Conservation (phyloP, 345 rosid genomes). For the Reutealis trisperma region DNA sequence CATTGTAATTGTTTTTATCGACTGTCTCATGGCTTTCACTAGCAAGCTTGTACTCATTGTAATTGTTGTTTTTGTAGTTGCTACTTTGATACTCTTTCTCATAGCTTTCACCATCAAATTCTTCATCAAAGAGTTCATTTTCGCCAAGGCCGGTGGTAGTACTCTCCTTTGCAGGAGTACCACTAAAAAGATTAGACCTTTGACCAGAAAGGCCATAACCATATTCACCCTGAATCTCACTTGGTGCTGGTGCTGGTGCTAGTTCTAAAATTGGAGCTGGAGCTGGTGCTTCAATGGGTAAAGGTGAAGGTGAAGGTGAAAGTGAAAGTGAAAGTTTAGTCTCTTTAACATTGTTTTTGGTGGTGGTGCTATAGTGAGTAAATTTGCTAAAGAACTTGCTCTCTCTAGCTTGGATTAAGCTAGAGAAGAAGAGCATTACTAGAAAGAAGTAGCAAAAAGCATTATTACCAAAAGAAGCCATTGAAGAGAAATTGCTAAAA, state of each 20-base stretch:
- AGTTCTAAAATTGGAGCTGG: background rate
- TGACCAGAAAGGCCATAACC: constrained; percentile 51
- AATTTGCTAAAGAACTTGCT: constrained; percentile 65
- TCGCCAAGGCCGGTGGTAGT: background rate
- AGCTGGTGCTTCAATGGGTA: background rate
- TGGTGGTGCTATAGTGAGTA: constrained; percentile 31
- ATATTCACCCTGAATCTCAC: constrained; percentile 16
- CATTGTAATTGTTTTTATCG: constrained; percentile 9
- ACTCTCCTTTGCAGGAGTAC: constrained; percentile 37
- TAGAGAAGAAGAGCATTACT: constrained; percentile 21
- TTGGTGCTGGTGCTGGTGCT: no score
- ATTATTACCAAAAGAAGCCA: constrained; percentile 41
- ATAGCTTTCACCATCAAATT: constrained; percentile 37
- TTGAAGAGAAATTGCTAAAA: background rate
- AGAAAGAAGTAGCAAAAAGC: constrained; percentile 26
- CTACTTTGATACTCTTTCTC: constrained; percentile 17
- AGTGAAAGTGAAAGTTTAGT: background rate
- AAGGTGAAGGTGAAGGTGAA: constrained; percentile 19
- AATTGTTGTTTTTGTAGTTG: constrained; percentile 4
- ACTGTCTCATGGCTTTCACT: constrained; percentile 7
- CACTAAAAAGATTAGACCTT: constrained; percentile 34
- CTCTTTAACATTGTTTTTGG: background rate
- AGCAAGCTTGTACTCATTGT: constrained; percentile 10
- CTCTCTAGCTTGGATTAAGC: constrained; percentile 50
- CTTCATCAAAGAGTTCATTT: constrained; percentile 37